phyloP scores from a whole-genome alignment of 768 basidiomycete genomes.

The Rhodotorula diobovata region DNA sequence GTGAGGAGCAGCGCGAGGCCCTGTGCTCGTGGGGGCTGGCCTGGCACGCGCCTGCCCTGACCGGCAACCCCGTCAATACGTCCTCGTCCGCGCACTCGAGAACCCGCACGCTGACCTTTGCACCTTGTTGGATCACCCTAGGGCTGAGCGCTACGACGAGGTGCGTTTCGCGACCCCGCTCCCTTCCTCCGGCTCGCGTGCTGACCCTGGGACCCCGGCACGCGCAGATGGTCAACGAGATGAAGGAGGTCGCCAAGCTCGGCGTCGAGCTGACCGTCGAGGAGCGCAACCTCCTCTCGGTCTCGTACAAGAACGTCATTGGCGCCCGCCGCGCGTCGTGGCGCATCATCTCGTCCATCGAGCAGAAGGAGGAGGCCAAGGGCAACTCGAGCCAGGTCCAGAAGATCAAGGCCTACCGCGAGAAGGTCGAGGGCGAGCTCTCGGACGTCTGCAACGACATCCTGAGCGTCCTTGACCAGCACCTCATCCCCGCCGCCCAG shows the following conservation, averaged over 20 bases:
- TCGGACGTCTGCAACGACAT: constrained; percentile 93
- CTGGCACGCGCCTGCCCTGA: too few species aligned
- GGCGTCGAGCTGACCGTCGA: constrained; percentile 98
- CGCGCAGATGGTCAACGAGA: constrained; percentile 35
- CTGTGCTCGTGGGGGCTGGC: too few species aligned
- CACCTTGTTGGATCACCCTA: neutral
- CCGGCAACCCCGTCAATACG: neutral
- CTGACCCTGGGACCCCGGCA: neutral
- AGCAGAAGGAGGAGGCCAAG: constrained; percentile 98
- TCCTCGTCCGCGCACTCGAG: neutral
- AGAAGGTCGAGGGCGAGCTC: constrained; percentile 93
- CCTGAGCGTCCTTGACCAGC: constrained; percentile 67
- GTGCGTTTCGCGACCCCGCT: constrained; percentile 12
- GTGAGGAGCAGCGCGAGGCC: neutral
- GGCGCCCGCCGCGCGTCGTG: constrained; percentile 98
- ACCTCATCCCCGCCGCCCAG: constrained; percentile 93
- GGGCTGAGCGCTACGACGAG: constrained; percentile 38
- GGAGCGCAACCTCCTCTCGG: constrained; percentile 96
- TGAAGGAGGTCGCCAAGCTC: constrained; percentile 44
- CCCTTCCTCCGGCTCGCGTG: neutral
- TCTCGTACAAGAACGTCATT: constrained; percentile 86
- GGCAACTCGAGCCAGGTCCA: constrained; percentile 91
- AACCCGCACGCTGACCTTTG: neutral
- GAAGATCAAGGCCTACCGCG: constrained; percentile 95
- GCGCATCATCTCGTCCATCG: constrained; percentile 96